Evolutionary conservation across 257 asterid genomes (phyloP).

Genomic region (Vinca minor): DNA sequence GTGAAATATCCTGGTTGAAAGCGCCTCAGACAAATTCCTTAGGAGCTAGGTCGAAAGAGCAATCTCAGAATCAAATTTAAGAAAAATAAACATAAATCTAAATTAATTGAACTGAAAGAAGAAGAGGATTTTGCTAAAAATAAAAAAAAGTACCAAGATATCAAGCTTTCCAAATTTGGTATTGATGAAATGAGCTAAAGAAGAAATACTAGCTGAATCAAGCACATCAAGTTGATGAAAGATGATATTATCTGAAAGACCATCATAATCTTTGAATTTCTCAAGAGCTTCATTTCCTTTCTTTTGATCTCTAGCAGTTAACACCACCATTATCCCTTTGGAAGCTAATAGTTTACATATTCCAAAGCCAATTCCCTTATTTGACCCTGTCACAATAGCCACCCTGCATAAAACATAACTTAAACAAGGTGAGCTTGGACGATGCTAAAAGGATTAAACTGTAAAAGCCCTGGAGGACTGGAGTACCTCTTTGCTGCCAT

Average conservation of each 20-base stretch:
- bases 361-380: slow-evolving; percentile 36
- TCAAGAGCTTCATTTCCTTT: slow-evolving; percentile 48
- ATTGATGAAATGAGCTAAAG: slow-evolving; percentile 34
- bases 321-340: slow-evolving; percentile 29
- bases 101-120: too few species aligned
- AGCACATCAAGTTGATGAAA: slow-evolving; percentile 56
- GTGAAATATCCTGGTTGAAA: too few species aligned
- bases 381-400: slow-evolving; percentile 35
- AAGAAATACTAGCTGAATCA: slow-evolving; percentile 25
- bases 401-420: slow-evolving; percentile 10
- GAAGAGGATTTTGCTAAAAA: background rate
- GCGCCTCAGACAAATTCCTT: too few species aligned
- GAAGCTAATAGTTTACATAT: slow-evolving; percentile 21
- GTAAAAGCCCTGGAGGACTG: too few species aligned
- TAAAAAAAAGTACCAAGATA: slow-evolving; percentile 8
- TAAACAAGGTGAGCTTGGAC: too few species aligned
- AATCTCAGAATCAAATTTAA: background rate
- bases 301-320: slow-evolving; percentile 46
- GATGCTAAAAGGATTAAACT: too few species aligned
- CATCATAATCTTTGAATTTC: slow-evolving; percentile 22
- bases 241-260: slow-evolving; percentile 16
- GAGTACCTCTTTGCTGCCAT: too few species aligned
- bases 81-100: too few species aligned
- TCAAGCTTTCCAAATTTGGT: slow-evolving; percentile 24
- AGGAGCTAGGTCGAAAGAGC: too few species aligned